These are phyloP conservation scores for Phaeosphaeriaceae sp. DNA, from an alignment of 2,329 filamentous ascomycete species.

Conservation along the genomic window DNA sequence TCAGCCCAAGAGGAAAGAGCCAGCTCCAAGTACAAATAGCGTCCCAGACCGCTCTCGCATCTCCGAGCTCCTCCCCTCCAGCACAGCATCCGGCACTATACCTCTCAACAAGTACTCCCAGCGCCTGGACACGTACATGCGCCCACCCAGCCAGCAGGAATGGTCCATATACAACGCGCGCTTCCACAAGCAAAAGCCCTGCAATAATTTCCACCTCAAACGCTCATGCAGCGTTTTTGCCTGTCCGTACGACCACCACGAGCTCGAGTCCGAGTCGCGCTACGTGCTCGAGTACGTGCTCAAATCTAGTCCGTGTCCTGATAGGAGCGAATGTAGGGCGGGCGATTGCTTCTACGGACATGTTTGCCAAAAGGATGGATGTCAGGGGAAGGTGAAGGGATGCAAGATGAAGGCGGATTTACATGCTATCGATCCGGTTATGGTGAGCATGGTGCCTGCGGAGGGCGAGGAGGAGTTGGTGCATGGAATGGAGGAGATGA, in stretches of 20 bases:
- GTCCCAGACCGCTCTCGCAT: constrained; percentile 17
- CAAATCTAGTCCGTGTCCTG: constrained; percentile 52
- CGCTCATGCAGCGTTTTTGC: constrained; percentile 42
- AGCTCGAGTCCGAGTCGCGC: constrained; percentile 49
- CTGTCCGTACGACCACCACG: constrained; percentile 57
- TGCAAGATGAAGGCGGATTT: constrained; percentile 35
- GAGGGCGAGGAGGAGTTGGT: constrained; percentile 6
- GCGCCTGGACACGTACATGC: constrained; percentile 56
- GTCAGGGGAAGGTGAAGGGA: constrained; percentile 23
- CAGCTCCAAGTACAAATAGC: not conserved
- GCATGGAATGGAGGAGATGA: not conserved
- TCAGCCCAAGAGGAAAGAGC: not conserved
- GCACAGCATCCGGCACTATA: constrained; percentile 38
- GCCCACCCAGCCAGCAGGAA: constrained; percentile 46
- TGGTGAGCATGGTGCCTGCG: constrained; percentile 28
- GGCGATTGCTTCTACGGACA: constrained; percentile 57
- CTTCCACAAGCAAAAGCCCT: constrained; percentile 52
- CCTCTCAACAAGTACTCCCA: constrained; percentile 57
- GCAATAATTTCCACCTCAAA: constrained; percentile 58
- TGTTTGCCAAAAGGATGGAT: constrained; percentile 48
- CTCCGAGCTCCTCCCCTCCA: constrained; percentile 22
- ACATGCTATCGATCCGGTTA: constrained; percentile 27
- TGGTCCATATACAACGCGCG: constrained; percentile 49
- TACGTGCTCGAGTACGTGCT: constrained; percentile 56
- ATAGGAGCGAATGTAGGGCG: constrained; percentile 51